Evolutionary conservation across 768 basidiomycete species (phyloP).

Genomic region (Lactarius sp.): DNA sequence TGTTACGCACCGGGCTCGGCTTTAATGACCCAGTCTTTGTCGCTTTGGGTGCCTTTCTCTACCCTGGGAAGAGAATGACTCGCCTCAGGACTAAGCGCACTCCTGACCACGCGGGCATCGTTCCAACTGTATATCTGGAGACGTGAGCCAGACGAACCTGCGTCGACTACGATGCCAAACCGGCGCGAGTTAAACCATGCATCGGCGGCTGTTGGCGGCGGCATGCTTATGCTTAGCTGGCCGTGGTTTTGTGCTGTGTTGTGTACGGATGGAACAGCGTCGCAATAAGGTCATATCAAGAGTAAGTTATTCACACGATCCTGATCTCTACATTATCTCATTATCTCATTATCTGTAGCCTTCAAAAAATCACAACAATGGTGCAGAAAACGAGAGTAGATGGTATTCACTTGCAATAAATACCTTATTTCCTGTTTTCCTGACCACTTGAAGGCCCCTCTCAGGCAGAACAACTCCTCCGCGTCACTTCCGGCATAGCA

Average conservation of each 20-base stretch:
- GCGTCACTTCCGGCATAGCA: constrained; percentile 92
- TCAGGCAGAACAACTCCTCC: constrained; percentile 84
- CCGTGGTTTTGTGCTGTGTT: neutral
- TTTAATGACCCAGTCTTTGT: constrained; percentile 85
- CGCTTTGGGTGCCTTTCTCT: constrained; percentile 81
- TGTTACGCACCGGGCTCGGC: constrained; percentile 81
- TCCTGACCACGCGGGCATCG: constrained; percentile 61
- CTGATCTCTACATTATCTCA: neutral
- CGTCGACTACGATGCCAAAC: constrained; percentile 95
- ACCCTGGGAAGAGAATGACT: constrained; percentile 69
- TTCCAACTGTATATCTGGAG: constrained; percentile 97
- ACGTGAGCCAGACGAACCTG: constrained; percentile 94
- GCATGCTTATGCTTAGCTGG: constrained; percentile 55
- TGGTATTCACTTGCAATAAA: constrained; percentile 27
- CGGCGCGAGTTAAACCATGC: constrained; percentile 75
- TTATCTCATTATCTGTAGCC: neutral
- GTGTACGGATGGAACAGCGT: neutral
- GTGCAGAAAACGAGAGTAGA: constrained; percentile 41
- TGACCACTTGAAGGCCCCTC: constrained; percentile 53
- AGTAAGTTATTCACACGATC: constrained; percentile 11
- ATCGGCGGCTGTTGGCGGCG: constrained; percentile 65
- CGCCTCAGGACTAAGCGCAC: constrained; percentile 46
- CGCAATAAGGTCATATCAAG: neutral
- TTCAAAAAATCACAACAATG: constrained; percentile 27
- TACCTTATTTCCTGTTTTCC: neutral